Base-by-base conservation (phyloP, 202 grass and related monocot species). In the Brachypodium distachyon region DNA sequence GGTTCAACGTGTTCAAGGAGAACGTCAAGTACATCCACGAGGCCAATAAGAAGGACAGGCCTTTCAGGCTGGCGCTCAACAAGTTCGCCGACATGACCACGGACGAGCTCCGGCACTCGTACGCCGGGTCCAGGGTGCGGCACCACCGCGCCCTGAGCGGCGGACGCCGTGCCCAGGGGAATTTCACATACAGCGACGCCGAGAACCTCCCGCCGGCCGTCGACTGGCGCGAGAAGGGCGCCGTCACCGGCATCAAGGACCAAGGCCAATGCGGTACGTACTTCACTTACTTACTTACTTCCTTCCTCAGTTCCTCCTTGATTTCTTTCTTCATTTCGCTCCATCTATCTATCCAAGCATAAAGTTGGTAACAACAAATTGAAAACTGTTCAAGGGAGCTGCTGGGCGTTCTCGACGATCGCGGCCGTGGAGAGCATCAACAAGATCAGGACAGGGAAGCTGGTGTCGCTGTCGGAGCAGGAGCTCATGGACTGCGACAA, bases 1-100 rank as follows among this genome's bases (percentile, higher is more conserved):
- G 87, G 60, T 93, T 89, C 83, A 87, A 87, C 70, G 90, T 89
- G 83, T 93, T 93, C 77, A 89, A 67, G 70, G 80, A 87, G 80
- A 93, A 93, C 78, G 83, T 7, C 25, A 29, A 23, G 16, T 87
- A 89, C 76, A 49, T 93, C 59, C 77, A 93, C 57, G 81, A 92
- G 31, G 80, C n/a, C 19, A 96, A 92, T 78, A 81, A 78, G 74
- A 60, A 81, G 44, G 81, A 74, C 70, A 62, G 83, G 27, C 77
- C 81, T 14, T 93, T 87, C 70, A 77, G 81, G 77, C 81, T 93
- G 17, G 90, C 76, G 7, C 69, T 93, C 12, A 93, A 93, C 80
- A 93, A 89, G 86, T 93, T 93, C 57, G 87, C 75, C 17, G 90
- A 93, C 77, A 84, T 89, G 90, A 84, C 87, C 11, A 77, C 36